A percentile compares a stretch with the other conserved stretches of the same genome.
Conservation (phyloP, 2,329 filamentous ascomycete genomes). For the Colletotrichum incanum region DNA sequence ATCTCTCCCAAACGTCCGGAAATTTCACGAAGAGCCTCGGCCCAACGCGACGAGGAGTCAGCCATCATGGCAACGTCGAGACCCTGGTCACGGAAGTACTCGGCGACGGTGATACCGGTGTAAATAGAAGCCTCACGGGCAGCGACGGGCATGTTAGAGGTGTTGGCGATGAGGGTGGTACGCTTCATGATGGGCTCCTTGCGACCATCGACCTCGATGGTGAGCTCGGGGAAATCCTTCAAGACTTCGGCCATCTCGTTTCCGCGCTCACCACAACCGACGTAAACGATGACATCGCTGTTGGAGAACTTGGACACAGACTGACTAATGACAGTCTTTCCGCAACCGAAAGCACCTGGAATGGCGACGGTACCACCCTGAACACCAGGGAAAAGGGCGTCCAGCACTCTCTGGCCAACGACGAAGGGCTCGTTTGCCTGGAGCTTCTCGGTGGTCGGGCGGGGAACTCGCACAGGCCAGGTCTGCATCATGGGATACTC, state of each 20-base stretch:
- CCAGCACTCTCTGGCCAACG: slow-evolving; percentile 96
- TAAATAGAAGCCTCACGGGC: slow-evolving; percentile 99
- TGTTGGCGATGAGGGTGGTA: slow-evolving; percentile 98
- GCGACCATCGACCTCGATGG: slow-evolving; percentile 93
- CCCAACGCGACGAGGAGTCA: slow-evolving; percentile 98
- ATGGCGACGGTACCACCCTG: slow-evolving; percentile 98
- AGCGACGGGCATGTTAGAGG: slow-evolving; percentile 99
- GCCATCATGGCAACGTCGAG: slow-evolving; percentile 99
- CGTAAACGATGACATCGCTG: slow-evolving; percentile 98
- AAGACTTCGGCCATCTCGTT: slow-evolving; percentile 99
- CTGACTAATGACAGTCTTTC: slow-evolving; percentile 99
- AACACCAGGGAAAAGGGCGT: slow-evolving; percentile 95
- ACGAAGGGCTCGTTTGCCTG: slow-evolving; percentile 92
- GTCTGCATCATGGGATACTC: slow-evolving; percentile 98
- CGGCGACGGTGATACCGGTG: slow-evolving; percentile 93
- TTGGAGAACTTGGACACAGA: slow-evolving; percentile 99
- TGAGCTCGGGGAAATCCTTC: slow-evolving; percentile 99
- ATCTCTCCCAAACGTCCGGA: slow-evolving; percentile 99
- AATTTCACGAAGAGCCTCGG: slow-evolving; percentile 97
- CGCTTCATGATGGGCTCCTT: slow-evolving; percentile 99
- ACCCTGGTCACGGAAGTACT: slow-evolving; percentile 98
- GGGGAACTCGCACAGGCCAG: slow-evolving; percentile 97
- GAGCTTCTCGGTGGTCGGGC: slow-evolving; percentile 92
- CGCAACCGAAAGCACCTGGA: slow-evolving; percentile 97
- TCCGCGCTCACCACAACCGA: slow-evolving; percentile 91